Percentiles rank a stretch among this genome's conserved stretches.
Conservation (phyloP, 208 protist genomes). For the Trypanosoma boissoni region DNA sequence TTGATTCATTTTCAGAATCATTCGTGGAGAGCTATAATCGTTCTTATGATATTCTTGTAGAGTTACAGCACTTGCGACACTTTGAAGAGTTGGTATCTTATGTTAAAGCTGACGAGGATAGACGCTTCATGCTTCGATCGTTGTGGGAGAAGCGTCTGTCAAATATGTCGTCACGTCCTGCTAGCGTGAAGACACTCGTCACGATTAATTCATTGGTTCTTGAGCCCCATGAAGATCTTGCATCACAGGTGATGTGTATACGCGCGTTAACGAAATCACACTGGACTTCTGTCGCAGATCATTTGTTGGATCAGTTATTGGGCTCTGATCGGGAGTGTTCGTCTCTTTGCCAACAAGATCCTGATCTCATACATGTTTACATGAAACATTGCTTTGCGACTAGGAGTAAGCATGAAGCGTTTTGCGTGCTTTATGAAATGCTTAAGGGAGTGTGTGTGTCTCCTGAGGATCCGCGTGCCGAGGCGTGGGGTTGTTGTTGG, state of each 20-base stretch:
- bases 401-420: constrained; percentile 56
- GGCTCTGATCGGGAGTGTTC: constrained; percentile 30
- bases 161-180: constrained; percentile 86
- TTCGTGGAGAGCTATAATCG: constrained; percentile 87
- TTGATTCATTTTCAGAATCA: constrained; percentile 76
- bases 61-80: constrained; percentile 97
- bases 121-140: constrained; percentile 53
- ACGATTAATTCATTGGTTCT: constrained; percentile 96
- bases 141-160: constrained; percentile 91
- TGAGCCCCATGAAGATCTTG: constrained; percentile 85
- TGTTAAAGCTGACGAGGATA: constrained; percentile 68
- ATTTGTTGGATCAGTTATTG: constrained; percentile 64
- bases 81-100: constrained; percentile 98
- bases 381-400: constrained; percentile 72
- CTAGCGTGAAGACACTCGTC: constrained; percentile 93
- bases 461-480: constrained; percentile 34
- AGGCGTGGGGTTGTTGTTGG: constrained; percentile 82
- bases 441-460: constrained; percentile 47
- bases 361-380: constrained; percentile 87
- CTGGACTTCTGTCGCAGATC: constrained; percentile 68
- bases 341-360: constrained; percentile 58
- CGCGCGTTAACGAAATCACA: constrained; percentile 80
- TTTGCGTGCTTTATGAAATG: constrained; percentile 61
- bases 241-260: constrained; percentile 96
- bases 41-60: constrained; percentile 94